These are phyloP conservation scores for Podospora anserina DNA, from an alignment of 495 filamentous ascomycete species.

Conservation along the genomic window DNA sequence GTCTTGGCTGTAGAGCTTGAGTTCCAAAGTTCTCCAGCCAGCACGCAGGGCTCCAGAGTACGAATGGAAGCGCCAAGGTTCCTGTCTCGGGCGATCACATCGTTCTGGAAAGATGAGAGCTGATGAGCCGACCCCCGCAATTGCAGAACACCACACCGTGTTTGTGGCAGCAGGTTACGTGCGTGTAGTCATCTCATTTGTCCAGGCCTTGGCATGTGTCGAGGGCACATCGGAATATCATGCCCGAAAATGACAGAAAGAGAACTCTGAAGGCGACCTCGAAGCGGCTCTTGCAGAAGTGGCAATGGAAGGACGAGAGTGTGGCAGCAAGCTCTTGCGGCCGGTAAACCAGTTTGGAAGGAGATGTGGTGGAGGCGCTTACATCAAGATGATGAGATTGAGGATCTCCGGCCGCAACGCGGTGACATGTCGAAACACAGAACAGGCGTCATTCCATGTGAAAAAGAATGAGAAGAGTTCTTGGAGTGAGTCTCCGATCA, in stretches of 20 bases:
- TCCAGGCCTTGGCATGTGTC: constrained; percentile 17
- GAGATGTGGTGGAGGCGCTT: not conserved
- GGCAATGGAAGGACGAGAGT: not conserved
- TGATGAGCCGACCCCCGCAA: not conserved
- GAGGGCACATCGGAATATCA: not conserved
- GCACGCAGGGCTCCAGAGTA: not conserved
- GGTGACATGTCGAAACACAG: not conserved
- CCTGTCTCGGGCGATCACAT: constrained; percentile 4
- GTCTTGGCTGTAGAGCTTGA: not conserved
- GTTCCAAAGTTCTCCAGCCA: not conserved
- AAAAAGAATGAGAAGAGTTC: not conserved
- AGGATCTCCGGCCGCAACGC: not conserved
- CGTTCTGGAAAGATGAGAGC: constrained; percentile 11
- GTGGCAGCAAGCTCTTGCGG: not conserved
- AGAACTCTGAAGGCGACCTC: not conserved
- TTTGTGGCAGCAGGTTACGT: constrained; percentile 18
- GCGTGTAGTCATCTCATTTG: constrained; percentile 19
- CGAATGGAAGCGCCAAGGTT: not conserved
- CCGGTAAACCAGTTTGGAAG: not conserved
- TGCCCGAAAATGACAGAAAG: not conserved
- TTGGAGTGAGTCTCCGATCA: no score
- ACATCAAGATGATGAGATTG: not conserved
- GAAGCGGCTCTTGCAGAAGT: not conserved
- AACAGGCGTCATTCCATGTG: not conserved
- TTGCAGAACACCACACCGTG: not conserved